phyloP scores from a whole-genome alignment of 179 eudicot genomes.

The Silene coronaria region DNA sequence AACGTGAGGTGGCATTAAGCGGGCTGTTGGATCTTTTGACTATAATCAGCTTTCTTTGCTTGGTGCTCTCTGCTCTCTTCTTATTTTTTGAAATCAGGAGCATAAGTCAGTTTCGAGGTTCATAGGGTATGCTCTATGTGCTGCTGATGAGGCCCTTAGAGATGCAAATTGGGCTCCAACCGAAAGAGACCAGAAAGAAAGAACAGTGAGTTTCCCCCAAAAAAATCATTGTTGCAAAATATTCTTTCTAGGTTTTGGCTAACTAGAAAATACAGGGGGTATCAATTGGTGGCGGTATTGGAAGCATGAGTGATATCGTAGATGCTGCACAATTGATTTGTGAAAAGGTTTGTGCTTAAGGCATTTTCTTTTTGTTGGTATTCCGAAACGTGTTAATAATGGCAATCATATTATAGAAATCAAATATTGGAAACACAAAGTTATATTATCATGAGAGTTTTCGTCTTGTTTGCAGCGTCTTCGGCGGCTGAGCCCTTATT shows the following conservation, averaged over 20 bases:
- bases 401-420: not conserved
- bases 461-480: conserved; percentile 47
- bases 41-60: not conserved
- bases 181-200: conserved; percentile 63
- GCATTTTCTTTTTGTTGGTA: conserved; percentile 1
- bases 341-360: conserved; percentile 57
- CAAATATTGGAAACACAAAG: not conserved
- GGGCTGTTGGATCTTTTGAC: not conserved
- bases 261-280: conserved; percentile 63
- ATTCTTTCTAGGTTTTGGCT: conserved; percentile 19
- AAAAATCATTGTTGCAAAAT: not conserved
- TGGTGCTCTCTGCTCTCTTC: not conserved
- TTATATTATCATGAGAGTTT: not conserved
- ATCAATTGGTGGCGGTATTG: conserved; percentile 94
- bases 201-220: conserved; percentile 44
- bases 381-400: not conserved
- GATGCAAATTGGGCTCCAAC: conserved; percentile 84
- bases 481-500: conserved; percentile 92
- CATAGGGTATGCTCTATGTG: conserved; percentile 89
- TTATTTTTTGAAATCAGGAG: conserved; percentile 46
- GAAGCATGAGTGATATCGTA: conserved; percentile 80
- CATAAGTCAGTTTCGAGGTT: conserved; percentile 79
- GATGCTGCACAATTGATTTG: conserved; percentile 84
- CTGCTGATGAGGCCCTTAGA: conserved; percentile 87
- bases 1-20: not conserved